Conservation (phyloP, 2,329 filamentous ascomycete genomes). For the Aureobasidium sp. region DNA sequence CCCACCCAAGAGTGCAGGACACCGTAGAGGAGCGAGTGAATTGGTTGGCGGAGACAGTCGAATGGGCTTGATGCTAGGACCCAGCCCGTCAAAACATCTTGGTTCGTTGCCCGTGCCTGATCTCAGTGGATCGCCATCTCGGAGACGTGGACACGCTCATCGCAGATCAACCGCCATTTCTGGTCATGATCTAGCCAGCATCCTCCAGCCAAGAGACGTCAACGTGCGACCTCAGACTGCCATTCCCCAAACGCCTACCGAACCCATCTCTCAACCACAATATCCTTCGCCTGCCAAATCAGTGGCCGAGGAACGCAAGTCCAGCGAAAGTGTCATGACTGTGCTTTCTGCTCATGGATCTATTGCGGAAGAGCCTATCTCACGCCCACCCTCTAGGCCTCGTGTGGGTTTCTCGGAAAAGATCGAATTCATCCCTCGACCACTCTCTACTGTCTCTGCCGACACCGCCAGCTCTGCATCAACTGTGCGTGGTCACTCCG, state of each 20-base stretch:
- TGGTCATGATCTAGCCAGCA: constrained; percentile 67
- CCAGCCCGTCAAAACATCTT: constrained; percentile 62
- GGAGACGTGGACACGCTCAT: constrained; percentile 67
- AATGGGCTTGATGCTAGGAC: constrained; percentile 52
- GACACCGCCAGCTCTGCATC: constrained; percentile 71
- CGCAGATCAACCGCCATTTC: constrained; percentile 76
- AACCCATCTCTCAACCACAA: neutral
- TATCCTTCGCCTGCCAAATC: constrained; percentile 10
- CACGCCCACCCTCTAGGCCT: constrained; percentile 45
- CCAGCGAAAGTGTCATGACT: neutral
- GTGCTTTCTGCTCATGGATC: neutral
- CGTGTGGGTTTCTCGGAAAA: constrained; percentile 79
- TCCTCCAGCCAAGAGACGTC: constrained; percentile 55
- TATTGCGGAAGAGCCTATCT: constrained; percentile 8
- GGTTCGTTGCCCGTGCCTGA: constrained; percentile 51
- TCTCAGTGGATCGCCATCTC: constrained; percentile 42
- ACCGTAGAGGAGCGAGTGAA: constrained; percentile 75
- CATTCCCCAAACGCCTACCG: constrained; percentile 3
- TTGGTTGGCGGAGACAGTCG: constrained; percentile 68
- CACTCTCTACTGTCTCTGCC: constrained; percentile 75
- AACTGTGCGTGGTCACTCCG: constrained; percentile 64
- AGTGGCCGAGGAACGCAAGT: neutral
- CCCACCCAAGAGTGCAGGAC: constrained; percentile 53
- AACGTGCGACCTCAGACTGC: constrained; percentile 26
- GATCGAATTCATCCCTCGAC: constrained; percentile 74